phyloP scores from a whole-genome alignment of 1,284 basidiomycete genomes.

The Salmacisia buchloeana region DNA sequence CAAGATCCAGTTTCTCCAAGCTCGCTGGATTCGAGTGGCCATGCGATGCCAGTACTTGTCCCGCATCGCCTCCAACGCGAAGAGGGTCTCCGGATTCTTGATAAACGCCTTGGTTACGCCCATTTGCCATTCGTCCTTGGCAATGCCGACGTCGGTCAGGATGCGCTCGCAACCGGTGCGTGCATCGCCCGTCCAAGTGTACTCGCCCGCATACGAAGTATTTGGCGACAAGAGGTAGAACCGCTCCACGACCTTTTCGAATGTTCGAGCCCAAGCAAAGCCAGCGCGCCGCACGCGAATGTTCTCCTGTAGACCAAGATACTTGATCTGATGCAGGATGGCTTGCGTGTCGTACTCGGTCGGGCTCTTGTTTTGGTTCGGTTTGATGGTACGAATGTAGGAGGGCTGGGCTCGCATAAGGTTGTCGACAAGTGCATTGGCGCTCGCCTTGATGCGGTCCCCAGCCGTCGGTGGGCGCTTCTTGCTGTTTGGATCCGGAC shows the following conservation, averaged over 20 bases:
- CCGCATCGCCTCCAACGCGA: constrained; percentile 96
- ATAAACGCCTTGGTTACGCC: constrained; percentile 98
- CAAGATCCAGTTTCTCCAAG: constrained; percentile 89
- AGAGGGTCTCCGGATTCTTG: constrained; percentile 98
- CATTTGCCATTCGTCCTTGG: constrained; percentile 98
- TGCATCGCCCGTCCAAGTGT: constrained; percentile 88
- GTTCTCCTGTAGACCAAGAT: constrained; percentile 96
- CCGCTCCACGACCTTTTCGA: constrained; percentile 86
- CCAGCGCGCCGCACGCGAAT: constrained; percentile 94
- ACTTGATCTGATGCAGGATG: constrained; percentile 97
- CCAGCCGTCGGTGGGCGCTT: constrained; percentile 96
- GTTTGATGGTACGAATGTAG: constrained; percentile 99
- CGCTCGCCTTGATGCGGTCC: constrained; percentile 89
- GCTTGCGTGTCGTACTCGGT: constrained; percentile 91
- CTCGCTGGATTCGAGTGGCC: constrained; percentile 92
- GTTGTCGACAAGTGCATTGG: constrained; percentile 89
- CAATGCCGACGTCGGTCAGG: constrained; percentile 87
- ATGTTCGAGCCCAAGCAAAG: constrained; percentile 94
- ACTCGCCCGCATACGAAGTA: constrained; percentile 97
- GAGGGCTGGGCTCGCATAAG: constrained; percentile 93
- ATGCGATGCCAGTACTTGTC: constrained; percentile 99
- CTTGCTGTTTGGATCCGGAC: constrained; percentile 92
- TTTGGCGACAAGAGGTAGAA: constrained; percentile 93
- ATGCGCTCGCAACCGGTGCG: constrained; percentile 90
- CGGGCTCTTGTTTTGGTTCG: constrained; percentile 90